Evolutionary conservation across 164 flowering plant genomes (phyloP), one percentile per base, ranked within the genome.

Genomic region (Magnolia sinica): DNA sequence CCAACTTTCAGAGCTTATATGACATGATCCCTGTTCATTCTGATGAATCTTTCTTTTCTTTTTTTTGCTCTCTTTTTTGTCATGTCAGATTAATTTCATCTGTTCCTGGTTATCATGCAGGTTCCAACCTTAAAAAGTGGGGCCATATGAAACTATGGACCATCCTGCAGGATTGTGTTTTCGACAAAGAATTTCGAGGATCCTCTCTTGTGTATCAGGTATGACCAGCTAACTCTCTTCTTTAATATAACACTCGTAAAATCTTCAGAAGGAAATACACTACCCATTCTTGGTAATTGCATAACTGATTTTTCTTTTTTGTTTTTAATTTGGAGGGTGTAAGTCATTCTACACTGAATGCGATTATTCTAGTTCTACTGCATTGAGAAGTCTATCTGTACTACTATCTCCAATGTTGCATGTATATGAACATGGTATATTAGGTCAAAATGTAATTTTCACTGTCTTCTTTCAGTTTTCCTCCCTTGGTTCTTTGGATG

Each of bases 101-200:
- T n/a, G 97, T 94, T 70, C 99, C 98, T 78, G 99, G 99, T 58
- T 96, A 96, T 84, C 99, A 96, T 77, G 82, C 78, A 6, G 98
- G 99, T 72, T 24, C 89, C 45, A 90, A 84, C 80, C 70, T 94
- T 79, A 96, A 86, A 68, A 96, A 85, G 79, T 96, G 99, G 99
- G 99, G 98, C 64, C 99, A 96, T 83, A 90, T 96, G 95, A 96
- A 96, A 86, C 80, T 96, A 22, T 88, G 96, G 0, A 83, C 86
- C 76, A 79, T 93, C 79, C 90, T 96, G 29, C 93, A 92, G 80
- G 91, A 90, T 67, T 89, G 87, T 78, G 74, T 80, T 65, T 96
- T 96, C 84, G 93, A 85, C 61, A 86, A 87, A 68, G 89, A 91
- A 78, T 96, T 96, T 81, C 83, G 81, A 76, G 86, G 83, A 66